Percentiles rank a stretch among this genome's conserved stretches.
phyloP scores from a whole-genome alignment of 2,329 filamentous ascomycete genomes.

The Podosphaera xanthii region DNA sequence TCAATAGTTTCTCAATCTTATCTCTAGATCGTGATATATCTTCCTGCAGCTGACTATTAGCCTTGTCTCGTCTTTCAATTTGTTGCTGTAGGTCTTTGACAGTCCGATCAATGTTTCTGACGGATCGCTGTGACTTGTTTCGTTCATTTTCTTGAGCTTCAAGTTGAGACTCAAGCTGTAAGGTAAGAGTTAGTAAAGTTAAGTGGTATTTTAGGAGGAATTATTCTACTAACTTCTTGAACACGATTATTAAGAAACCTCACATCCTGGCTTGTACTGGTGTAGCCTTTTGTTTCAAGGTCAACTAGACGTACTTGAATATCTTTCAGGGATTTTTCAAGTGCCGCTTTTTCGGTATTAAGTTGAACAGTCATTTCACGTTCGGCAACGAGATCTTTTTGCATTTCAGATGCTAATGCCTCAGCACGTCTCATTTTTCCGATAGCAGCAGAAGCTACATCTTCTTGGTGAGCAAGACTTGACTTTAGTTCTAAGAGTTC shows the following conservation, averaged over 20 bases:
- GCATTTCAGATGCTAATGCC: slow-evolving; percentile 64
- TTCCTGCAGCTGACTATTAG: slow-evolving; percentile 56
- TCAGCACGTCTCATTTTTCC: slow-evolving; percentile 95
- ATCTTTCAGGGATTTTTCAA: slow-evolving; percentile 83
- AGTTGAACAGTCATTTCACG: slow-evolving; percentile 61
- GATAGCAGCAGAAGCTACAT: slow-evolving; percentile 73
- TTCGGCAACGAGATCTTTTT: slow-evolving; percentile 76
- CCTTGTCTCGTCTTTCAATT: slow-evolving; percentile 81
- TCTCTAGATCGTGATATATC: slow-evolving; percentile 72
- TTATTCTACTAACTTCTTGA: slow-evolving; percentile 50
- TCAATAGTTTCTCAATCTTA: slow-evolving; percentile 71
- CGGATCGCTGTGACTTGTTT: slow-evolving; percentile 61
- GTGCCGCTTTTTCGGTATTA: slow-evolving; percentile 67
- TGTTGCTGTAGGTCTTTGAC: slow-evolving; percentile 85
- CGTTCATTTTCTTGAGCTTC: slow-evolving; percentile 63
- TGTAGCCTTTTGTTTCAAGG: slow-evolving; percentile 91
- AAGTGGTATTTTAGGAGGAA: not conserved
- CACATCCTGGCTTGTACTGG: slow-evolving; percentile 80
- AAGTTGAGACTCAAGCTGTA: slow-evolving; percentile 65
- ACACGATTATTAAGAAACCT: slow-evolving; percentile 86
- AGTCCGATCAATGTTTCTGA: slow-evolving; percentile 78
- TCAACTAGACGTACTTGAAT: slow-evolving; percentile 76
- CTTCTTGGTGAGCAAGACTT: slow-evolving; percentile 73
- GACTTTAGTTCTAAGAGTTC: slow-evolving; percentile 80
- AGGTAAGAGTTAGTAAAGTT: slow-evolving; percentile 10